A percentile compares a stretch with the other conserved stretches of the same genome.
These are phyloP conservation scores for Pestalotiopsis sp. DNA, from an alignment of 2,329 filamentous ascomycete species.

Conservation along the genomic window DNA sequence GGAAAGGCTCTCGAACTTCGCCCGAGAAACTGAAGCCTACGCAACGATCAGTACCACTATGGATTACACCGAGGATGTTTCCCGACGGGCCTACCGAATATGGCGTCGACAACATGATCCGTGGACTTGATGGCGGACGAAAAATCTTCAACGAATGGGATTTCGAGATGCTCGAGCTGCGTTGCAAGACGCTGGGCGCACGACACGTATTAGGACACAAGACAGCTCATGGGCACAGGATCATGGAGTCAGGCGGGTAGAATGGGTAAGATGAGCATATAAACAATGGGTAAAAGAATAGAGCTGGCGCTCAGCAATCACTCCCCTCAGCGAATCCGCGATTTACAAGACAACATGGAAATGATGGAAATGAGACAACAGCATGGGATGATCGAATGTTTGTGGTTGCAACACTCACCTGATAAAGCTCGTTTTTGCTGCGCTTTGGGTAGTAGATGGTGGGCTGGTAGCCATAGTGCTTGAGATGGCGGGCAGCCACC, in stretches of 20 bases:
- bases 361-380: not conserved
- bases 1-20: slow-evolving; percentile 90
- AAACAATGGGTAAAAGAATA: slow-evolving; percentile 1
- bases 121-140: slow-evolving; percentile 63
- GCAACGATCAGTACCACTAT: not conserved
- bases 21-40: slow-evolving; percentile 89
- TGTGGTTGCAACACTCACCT: slow-evolving; percentile 51
- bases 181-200: slow-evolving; percentile 71
- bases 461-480: slow-evolving; percentile 88
- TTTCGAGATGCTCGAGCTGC: slow-evolving; percentile 80
- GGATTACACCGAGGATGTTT: slow-evolving; percentile 8
- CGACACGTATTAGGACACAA: not conserved
- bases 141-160: slow-evolving; percentile 88
- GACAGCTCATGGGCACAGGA: not conserved
- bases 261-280: not conserved
- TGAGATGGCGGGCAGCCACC: slow-evolving; percentile 89
- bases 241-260: not conserved
- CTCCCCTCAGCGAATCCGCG: not conserved
- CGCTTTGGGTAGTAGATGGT: slow-evolving; percentile 93
- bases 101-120: slow-evolving; percentile 87
- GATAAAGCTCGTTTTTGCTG: slow-evolving; percentile 86
- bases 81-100: slow-evolving; percentile 70
- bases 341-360: not conserved
- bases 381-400: not conserved
- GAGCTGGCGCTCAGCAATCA: not conserved